Conservation (phyloP, 2,329 filamentous ascomycete genomes). For the Diplodia seriata region DNA sequence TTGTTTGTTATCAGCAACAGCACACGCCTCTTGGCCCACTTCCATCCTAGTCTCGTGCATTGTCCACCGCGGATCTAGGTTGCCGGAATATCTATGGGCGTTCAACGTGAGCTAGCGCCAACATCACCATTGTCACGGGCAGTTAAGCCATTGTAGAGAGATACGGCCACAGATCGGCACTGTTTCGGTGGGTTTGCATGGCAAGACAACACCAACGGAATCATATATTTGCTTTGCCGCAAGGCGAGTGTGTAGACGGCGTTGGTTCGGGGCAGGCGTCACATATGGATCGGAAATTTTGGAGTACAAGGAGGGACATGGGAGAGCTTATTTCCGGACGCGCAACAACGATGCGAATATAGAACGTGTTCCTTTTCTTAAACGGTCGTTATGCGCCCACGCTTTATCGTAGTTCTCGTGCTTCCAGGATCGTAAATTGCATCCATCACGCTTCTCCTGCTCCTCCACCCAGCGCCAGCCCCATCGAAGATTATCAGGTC, state of each 20-base stretch:
- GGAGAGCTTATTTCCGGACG: background rate
- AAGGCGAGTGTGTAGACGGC: background rate
- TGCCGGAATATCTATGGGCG: background rate
- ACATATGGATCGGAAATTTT: background rate
- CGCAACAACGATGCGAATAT: background rate
- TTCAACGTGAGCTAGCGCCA: background rate
- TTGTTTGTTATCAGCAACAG: background rate
- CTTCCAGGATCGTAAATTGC: conserved; percentile 53
- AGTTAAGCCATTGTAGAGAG: background rate
- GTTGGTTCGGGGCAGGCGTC: background rate
- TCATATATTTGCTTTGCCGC: background rate
- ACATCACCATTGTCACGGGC: background rate
- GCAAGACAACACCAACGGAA: background rate
- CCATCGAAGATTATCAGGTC: conserved; percentile 54
- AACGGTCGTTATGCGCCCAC: conserved; percentile 36
- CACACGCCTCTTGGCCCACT: background rate
- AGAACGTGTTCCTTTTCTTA: background rate
- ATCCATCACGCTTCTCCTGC: conserved; percentile 51
- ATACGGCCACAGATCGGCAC: background rate
- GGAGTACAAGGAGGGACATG: background rate
- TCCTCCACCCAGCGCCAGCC: conserved; percentile 49
- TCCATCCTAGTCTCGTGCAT: background rate
- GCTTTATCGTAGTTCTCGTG: conserved; percentile 32
- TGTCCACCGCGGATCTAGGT: background rate
- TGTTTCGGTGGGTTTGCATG: background rate